phyloP scores from a whole-genome alignment of 139 green algal genomes.

The Chlamydomonas sphaeroides region DNA sequence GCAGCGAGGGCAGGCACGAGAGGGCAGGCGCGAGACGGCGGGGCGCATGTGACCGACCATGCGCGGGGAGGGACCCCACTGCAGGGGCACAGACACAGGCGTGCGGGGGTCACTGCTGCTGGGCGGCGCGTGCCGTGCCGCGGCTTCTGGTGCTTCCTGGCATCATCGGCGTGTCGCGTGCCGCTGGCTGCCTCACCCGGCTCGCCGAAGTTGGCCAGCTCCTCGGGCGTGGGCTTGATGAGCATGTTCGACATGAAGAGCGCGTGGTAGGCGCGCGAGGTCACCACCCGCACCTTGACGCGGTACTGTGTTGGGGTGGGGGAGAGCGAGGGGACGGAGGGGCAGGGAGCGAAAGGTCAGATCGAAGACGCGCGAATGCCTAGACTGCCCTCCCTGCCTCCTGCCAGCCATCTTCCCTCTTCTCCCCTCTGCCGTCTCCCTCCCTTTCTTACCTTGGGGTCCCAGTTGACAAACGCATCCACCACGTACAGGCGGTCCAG shows the following conservation, averaged over 20 bases:
- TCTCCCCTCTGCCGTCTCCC: too few relatives aligned
- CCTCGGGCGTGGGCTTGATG: conserved; percentile 82
- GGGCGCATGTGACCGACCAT: too few relatives aligned
- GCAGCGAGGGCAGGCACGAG: too few relatives aligned
- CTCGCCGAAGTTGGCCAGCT: conserved; percentile 85
- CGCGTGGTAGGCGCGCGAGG: conserved; percentile 90
- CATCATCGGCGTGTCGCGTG: not conserved
- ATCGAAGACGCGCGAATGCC: too few relatives aligned
- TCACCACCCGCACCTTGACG: conserved; percentile 88
- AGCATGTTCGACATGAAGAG: conserved; percentile 99
- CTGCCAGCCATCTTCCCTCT: too few relatives aligned
- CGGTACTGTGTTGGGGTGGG: conserved; percentile 8
- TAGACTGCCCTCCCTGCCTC: not conserved
- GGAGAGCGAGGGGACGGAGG: not conserved
- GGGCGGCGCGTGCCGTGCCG: too few relatives aligned
- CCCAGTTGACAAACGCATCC: conserved; percentile 91
- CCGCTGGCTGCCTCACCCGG: conserved; percentile 51
- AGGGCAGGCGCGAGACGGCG: too few relatives aligned
- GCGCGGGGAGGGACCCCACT: too few relatives aligned
- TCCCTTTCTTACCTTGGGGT: conserved; percentile 48
- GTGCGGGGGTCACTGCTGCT: too few relatives aligned
- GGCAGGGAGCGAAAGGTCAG: not conserved
- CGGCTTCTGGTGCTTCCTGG: not conserved
- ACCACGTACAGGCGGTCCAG: conserved; percentile 85
- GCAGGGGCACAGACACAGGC: too few relatives aligned